A percentile compares a stretch with the other conserved stretches of the same genome.
Evolutionary conservation across 2,329 filamentous ascomycete genomes (phyloP).

Genomic region (Elsinoe perseae): DNA sequence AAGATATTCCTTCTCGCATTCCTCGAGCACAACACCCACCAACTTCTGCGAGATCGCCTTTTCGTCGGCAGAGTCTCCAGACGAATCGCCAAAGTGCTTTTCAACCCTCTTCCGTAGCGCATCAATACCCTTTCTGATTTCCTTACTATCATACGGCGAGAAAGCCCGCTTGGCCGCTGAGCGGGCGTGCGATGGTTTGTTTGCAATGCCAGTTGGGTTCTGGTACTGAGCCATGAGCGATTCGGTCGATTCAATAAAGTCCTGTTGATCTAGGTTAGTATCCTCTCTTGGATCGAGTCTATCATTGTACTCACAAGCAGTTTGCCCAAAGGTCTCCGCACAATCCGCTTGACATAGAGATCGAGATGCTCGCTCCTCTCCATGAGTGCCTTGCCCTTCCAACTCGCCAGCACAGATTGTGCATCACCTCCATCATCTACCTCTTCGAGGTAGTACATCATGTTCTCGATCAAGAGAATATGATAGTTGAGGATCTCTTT

Average conservation of each 20-base stretch:
- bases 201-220: constrained; percentile 56
- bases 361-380: constrained; percentile 83
- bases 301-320: constrained; percentile 50
- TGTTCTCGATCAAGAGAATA: constrained; percentile 95
- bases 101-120: constrained; percentile 83
- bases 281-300: not conserved
- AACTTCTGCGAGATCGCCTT: constrained; percentile 50
- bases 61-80: constrained; percentile 48
- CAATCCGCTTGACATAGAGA: constrained; percentile 79
- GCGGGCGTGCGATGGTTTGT: constrained; percentile 75
- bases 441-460: constrained; percentile 95
- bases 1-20: constrained; percentile 52
- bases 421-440: constrained; percentile 58
- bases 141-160: constrained; percentile 69
- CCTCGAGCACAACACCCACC: constrained; percentile 52
- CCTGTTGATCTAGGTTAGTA: constrained; percentile 34
- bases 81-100: constrained; percentile 91
- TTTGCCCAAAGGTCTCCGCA: constrained; percentile 81
- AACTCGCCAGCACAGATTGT: constrained; percentile 70
- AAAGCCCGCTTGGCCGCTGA: constrained; percentile 79
- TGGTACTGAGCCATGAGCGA: constrained; percentile 42
- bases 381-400: constrained; percentile 67
- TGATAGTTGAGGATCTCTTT: constrained; percentile 97
- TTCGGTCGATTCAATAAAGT: constrained; percentile 86
- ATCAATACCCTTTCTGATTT: constrained; percentile 84